A percentile compares a stretch with the other conserved stretches of the same genome.
Evolutionary conservation across 1,139 yeast genomes (phyloP).

Genomic region (Zygoascus hellenicus): DNA sequence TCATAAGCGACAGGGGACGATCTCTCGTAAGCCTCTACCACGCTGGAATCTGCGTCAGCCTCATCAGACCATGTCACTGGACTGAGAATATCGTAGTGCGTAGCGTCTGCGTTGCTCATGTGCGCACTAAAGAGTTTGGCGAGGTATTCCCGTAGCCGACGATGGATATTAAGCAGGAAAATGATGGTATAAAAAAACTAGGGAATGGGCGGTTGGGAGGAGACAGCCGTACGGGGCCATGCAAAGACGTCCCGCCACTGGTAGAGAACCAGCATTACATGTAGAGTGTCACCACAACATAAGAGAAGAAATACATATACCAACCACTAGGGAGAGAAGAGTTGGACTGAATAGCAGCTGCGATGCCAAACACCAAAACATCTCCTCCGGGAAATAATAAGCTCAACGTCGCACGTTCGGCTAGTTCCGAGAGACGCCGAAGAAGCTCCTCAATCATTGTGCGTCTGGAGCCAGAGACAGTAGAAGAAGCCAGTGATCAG

Average conservation of each 20-base stretch:
- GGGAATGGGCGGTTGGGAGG: not conserved
- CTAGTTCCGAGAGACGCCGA: slow-evolving; percentile 31
- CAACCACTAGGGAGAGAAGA: not conserved
- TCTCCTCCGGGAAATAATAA: slow-evolving; percentile 1
- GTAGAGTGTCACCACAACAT: not conserved
- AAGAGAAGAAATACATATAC: not conserved
- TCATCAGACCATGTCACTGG: not conserved
- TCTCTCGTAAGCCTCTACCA: too few relatives aligned
- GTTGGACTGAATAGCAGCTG: too few relatives aligned
- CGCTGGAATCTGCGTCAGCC: not conserved
- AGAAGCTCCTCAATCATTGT: slow-evolving; percentile 62
- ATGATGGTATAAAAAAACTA: not conserved
- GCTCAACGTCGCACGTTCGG: not conserved
- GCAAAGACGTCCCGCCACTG: not conserved
- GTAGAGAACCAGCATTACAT: not conserved
- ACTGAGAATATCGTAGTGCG: not conserved
- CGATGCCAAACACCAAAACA: slow-evolving; percentile 4
- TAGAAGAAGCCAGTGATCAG: slow-evolving; percentile 91
- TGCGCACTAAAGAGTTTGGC: not conserved
- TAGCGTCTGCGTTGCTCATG: too few relatives aligned
- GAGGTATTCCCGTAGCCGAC: not conserved
- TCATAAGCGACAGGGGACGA: too few relatives aligned
- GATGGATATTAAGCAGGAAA: too few relatives aligned
- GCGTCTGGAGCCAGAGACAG: slow-evolving; percentile 87
- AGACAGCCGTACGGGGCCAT: not conserved